Conservation (phyloP, 1,284 basidiomycete species). For the Cystobasidiaceae sp. region DNA sequence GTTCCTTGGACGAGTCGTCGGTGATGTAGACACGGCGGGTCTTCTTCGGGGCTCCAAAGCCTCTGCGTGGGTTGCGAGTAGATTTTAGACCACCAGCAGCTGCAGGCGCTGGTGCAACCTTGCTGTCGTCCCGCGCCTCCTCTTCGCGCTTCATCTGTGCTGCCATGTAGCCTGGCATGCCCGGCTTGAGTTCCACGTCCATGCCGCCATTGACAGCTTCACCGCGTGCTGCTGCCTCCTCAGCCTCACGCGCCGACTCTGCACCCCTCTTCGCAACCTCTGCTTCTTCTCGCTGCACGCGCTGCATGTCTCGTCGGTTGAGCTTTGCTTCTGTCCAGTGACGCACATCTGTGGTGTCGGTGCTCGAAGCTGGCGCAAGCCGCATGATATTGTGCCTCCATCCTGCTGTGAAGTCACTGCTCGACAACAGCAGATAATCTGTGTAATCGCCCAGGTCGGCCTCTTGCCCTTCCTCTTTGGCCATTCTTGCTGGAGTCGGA, state of each 20-base stretch:
- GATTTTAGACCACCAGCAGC: not conserved
- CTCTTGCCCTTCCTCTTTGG: constrained; percentile 43
- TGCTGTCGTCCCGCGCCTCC: constrained; percentile 20
- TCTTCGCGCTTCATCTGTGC: constrained; percentile 9
- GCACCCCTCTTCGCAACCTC: constrained; percentile 17
- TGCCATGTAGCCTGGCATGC: constrained; percentile 26
- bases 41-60: constrained; percentile 29
- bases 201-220: not conserved
- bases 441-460: constrained; percentile 37
- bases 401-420: constrained; percentile 23
- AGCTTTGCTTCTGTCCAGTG: constrained; percentile 28
- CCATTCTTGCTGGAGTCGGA: too few relatives aligned
- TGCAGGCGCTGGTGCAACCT: constrained; percentile 14
- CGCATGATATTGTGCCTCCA: constrained; percentile 43
- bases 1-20: constrained; percentile 18
- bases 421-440: constrained; percentile 35
- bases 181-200: constrained; percentile 16
- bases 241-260: constrained; percentile 9
- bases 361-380: constrained; percentile 31
- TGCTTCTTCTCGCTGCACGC: constrained; percentile 16
- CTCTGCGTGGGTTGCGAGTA: not conserved
- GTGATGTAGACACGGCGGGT: constrained; percentile 26
- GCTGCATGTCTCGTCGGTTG: constrained; percentile 29
- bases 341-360: constrained; percentile 27
- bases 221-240: constrained; percentile 14